Conservation (phyloP, 257 asterid genomes). For the Coffea canephora region DNA sequence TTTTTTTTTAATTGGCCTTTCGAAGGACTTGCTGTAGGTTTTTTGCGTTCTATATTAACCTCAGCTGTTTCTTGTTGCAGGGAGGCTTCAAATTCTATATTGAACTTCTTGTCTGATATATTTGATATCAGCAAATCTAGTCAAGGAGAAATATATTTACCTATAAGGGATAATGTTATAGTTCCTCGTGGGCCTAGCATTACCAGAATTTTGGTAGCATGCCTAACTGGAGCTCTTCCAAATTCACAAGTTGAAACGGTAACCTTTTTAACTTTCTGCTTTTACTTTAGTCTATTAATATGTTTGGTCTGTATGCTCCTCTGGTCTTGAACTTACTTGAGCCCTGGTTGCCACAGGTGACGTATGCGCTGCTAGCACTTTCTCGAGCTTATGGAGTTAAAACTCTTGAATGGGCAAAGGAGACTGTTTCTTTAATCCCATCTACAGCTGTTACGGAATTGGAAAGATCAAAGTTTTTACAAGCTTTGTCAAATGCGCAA, state of each 20-base stretch:
- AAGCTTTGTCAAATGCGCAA: slow-evolving; percentile 72
- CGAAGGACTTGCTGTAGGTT: not conserved
- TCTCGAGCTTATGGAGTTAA: slow-evolving; percentile 67
- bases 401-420: slow-evolving; percentile 87
- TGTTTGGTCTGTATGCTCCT: not conserved
- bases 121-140: slow-evolving; percentile 74
- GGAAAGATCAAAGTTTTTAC: slow-evolving; percentile 73
- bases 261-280: slow-evolving; percentile 19
- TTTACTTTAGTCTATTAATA: not conserved
- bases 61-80: slow-evolving; percentile 35
- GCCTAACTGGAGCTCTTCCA: slow-evolving; percentile 94
- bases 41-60: not conserved
- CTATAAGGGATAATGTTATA: slow-evolving; percentile 74
- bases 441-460: slow-evolving; percentile 72
- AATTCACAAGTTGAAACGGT: slow-evolving; percentile 91
- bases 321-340: not conserved
- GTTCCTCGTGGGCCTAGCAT: slow-evolving; percentile 73
- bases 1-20: no score
- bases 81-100: slow-evolving; percentile 94
- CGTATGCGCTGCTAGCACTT: slow-evolving; percentile 71
- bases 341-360: slow-evolving; percentile 46
- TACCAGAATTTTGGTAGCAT: slow-evolving; percentile 79
- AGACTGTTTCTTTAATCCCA: slow-evolving; percentile 71
- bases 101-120: slow-evolving; percentile 75
- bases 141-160: slow-evolving; percentile 55